Evolutionary conservation across 768 basidiomycete genomes (phyloP).

Genomic region (Lactarius hatsudake): DNA sequence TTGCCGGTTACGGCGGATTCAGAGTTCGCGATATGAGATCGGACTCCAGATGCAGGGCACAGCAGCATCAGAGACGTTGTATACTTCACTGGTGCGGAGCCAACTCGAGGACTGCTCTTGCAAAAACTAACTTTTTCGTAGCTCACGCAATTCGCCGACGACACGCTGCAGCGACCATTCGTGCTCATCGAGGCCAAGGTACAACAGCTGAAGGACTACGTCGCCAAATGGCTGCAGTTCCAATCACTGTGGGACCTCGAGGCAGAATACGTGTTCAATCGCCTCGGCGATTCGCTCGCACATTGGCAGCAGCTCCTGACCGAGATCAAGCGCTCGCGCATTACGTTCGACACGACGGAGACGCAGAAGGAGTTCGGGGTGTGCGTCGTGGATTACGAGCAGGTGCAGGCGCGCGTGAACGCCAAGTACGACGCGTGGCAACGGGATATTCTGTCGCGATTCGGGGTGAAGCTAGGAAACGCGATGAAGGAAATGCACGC

Average conservation of each 20-base stretch:
- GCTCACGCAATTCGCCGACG: conserved; percentile 73
- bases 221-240: conserved; percentile 98
- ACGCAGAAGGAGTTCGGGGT: conserved; percentile 90
- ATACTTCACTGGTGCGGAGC: conserved; percentile 70
- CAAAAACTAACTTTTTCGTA: conserved; percentile 34
- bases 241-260: conserved; percentile 99
- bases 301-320: conserved; percentile 95
- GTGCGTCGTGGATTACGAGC: conserved; percentile 95
- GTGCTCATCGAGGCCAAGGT: conserved; percentile 84
- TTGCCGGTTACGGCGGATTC: conserved; percentile 82
- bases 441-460: conserved; percentile 86
- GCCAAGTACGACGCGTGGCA: conserved; percentile 99
- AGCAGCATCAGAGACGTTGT: conserved; percentile 64
- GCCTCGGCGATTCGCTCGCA: conserved; percentile 89
- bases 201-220: conserved; percentile 83
- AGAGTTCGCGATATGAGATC: conserved; percentile 96
- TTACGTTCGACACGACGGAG: conserved; percentile 96
- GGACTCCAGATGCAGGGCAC: conserved; percentile 85
- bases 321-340: conserved; percentile 94
- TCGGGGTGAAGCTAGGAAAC: conserved; percentile 89
- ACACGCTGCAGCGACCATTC: conserved; percentile 78
- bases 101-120: neutral
- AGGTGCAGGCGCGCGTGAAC: conserved; percentile 95
- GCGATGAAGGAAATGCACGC: conserved; percentile 99
- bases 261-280: conserved; percentile 93